phyloP scores from a whole-genome alignment of 192 early-diverging fungal species.

The Coemansia sp. region DNA sequence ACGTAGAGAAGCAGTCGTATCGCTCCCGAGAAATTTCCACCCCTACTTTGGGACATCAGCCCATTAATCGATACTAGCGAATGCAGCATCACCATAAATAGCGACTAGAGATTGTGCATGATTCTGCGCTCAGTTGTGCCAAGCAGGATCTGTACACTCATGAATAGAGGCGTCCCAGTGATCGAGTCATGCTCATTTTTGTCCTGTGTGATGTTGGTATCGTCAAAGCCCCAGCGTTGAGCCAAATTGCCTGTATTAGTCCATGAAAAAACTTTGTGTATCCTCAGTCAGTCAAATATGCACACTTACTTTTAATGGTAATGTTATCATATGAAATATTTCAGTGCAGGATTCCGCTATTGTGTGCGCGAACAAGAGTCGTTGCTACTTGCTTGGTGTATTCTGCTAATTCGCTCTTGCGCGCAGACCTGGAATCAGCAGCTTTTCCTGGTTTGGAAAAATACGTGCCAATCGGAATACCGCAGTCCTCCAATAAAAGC shows the following conservation, averaged over 20 bases:
- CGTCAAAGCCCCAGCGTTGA: background rate
- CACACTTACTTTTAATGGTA: background rate
- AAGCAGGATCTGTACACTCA: constrained; percentile 9
- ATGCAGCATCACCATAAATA: too few species aligned
- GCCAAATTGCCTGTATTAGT: background rate
- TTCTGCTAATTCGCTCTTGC: background rate
- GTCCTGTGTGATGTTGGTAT: background rate
- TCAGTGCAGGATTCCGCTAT: background rate
- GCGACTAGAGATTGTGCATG: constrained; percentile 13
- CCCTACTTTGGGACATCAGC: too few species aligned
- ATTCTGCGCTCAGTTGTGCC: background rate
- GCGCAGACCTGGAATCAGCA: background rate
- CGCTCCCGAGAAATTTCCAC: too few species aligned
- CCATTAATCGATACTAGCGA: too few species aligned
- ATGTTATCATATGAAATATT: constrained; percentile 20
- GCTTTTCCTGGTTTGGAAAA: background rate
- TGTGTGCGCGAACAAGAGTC: background rate
- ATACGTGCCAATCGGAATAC: background rate
- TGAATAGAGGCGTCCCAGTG: constrained; percentile 3
- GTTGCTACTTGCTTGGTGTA: background rate
- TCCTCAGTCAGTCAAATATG: constrained; percentile 16
- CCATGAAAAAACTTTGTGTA: background rate
- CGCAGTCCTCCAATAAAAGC: constrained; percentile 16
- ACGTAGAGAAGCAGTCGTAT: too few species aligned
- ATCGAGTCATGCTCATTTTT: background rate